phyloP scores from a whole-genome alignment of 345 rosid genomes.

The Eucalyptus tenuipes region DNA sequence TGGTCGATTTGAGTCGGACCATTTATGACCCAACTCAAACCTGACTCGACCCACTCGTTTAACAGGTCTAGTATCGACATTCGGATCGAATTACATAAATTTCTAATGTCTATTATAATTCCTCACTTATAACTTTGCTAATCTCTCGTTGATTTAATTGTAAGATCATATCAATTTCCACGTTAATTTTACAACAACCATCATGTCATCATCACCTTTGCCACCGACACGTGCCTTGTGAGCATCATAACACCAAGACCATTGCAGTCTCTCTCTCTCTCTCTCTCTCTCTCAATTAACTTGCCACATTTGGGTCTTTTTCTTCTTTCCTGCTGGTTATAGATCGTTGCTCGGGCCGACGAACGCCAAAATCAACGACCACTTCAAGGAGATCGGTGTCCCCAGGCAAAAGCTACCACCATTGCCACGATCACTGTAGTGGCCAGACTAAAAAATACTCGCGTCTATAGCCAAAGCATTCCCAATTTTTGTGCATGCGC shows the following conservation, averaged over 20 bases:
- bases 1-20: too few species aligned
- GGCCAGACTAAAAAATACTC: neutral
- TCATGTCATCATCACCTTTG: neutral
- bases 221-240: neutral
- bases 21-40: too few species aligned
- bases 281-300: neutral
- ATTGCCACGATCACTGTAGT: neutral
- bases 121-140: too few species aligned
- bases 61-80: too few species aligned
- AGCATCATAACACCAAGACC: neutral
- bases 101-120: too few species aligned
- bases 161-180: too few species aligned
- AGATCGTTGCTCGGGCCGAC: neutral
- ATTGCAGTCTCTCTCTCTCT: neutral
- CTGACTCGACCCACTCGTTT: too few species aligned
- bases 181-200: too few species aligned
- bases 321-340: neutral
- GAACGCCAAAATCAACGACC: neutral
- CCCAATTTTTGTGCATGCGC: too few species aligned
- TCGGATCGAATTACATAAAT: fast-evolving
- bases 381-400: neutral
- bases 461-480: too few species aligned
- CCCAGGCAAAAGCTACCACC: neutral
- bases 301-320: neutral
- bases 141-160: too few species aligned